Evolutionary conservation across 345 rosid genomes (phyloP), one percentile per base, ranked within the genome.

Genomic region (Eucalyptus marginata): DNA sequence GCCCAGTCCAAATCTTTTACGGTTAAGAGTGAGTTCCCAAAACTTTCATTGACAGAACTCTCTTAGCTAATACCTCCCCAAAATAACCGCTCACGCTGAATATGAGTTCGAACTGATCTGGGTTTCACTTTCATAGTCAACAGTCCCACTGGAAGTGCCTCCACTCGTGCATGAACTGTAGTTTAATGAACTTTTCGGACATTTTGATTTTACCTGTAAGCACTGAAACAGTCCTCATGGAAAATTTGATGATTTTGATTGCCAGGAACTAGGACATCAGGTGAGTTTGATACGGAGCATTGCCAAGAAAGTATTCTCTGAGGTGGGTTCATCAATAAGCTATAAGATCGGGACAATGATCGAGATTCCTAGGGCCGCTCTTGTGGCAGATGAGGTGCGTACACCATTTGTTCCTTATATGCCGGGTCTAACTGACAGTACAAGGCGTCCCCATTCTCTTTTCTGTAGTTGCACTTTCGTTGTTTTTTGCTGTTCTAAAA

Each of bases 281-380:
- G 94, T 93, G 50, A 90, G 92, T 24, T 90, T 95, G 88, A 95
- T 96, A 89, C 92, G 98, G 7, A 90, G 89, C 86, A 93, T 94
- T 15, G 99, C 97, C 20, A 92, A 92, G 68, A 93, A 91, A 90
- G 99, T 97, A 27, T 96, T 96, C 91, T 90, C 95, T 16, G 99
- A 96, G 91, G 95, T 91, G 93, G 97, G 95, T 36, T 80, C 93
- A 50, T 90, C 96, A 47, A 89, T 96, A 88, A 94, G 88, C 93
- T 97, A 94, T 86, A 96, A 96, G 92, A 97, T 97, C 2, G 99
- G 99, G 88, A 97, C 99, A 62, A 97, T 97, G 99, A 97, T 97
- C 31, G 99, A 97, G 95, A 94, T 97, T 89, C 99, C 99, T 56
- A 93, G 99, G 94, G 99, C 99, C 76, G 99, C 99, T 81, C 93